phyloP scores from a whole-genome alignment of 208 protist species.

The Trypanosoma cruzi region DNA sequence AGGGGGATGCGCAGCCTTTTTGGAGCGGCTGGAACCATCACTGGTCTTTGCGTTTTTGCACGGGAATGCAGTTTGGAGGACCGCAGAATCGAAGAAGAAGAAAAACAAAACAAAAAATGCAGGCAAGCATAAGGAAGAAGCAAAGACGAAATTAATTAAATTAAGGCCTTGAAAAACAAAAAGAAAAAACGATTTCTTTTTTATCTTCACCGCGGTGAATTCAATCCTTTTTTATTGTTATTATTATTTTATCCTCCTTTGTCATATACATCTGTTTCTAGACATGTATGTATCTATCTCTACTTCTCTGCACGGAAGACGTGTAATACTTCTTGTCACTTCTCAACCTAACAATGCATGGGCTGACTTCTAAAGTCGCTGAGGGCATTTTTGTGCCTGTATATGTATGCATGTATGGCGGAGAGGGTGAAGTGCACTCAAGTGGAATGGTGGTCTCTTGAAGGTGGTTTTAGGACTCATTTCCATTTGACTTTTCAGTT shows the following conservation, averaged over 20 bases:
- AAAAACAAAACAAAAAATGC: background rate
- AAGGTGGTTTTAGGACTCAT: background rate
- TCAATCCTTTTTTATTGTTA: background rate
- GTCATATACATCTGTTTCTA: background rate
- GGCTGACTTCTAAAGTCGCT: too few species aligned
- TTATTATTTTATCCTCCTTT: background rate
- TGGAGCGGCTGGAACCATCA: too few species aligned
- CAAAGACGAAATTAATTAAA: background rate
- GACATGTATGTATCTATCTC: conserved; percentile 7
- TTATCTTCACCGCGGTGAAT: background rate
- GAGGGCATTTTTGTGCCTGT: too few species aligned
- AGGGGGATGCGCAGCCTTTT: too few species aligned
- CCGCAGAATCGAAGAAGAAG: background rate
- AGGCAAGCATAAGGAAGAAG: conserved; percentile 3
- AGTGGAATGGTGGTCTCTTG: too few species aligned
- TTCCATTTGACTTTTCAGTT: conserved; percentile 3
- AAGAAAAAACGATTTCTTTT: background rate
- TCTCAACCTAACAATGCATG: too few species aligned
- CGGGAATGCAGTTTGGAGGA: background rate
- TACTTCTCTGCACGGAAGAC: background rate
- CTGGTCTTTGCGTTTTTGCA: too few species aligned
- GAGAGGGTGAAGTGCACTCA: too few species aligned
- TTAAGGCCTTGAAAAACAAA: too few species aligned
- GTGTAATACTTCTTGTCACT: too few species aligned
- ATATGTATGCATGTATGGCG: background rate